Evolutionary conservation across 306 rosid species (phyloP).

Genomic region (Gleditsia sinensis): DNA sequence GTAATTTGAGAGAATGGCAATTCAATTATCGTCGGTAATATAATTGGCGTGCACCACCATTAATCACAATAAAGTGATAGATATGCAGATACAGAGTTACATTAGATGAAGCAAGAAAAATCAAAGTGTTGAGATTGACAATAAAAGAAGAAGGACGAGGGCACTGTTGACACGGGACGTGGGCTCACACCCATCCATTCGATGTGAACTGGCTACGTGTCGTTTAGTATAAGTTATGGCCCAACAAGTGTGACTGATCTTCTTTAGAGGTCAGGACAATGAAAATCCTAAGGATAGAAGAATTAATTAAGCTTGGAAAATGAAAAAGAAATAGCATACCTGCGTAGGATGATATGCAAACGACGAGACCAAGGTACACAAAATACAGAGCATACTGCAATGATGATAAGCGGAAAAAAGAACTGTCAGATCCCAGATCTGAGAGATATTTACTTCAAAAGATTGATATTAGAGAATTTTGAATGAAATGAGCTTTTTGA

Average conservation of each 20-base stretch:
- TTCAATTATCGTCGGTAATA: neutral
- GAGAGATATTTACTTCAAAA: constrained; percentile 8
- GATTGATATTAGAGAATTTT: neutral
- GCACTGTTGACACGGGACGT: constrained; percentile 38
- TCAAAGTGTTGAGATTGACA: constrained; percentile 29
- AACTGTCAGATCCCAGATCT: constrained; percentile 59
- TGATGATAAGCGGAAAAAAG: neutral
- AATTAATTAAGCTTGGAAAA: neutral
- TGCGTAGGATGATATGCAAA: constrained; percentile 90
- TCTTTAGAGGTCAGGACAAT: constrained; percentile 31
- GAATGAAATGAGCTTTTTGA: neutral
- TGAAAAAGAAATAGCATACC: constrained; percentile 49
- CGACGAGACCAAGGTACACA: constrained; percentile 90
- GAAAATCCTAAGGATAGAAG: neutral
- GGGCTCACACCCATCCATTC: constrained; percentile 33
- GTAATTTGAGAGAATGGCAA: neutral
- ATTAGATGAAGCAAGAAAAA: constrained; percentile 13
- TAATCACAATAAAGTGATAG: neutral
- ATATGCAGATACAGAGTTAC: neutral
- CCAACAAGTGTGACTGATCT: constrained; percentile 35
- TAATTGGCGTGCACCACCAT: neutral
- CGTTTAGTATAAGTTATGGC: constrained; percentile 34
- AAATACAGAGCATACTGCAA: constrained; percentile 95
- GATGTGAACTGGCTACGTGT: constrained; percentile 43
- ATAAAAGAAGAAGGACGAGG: constrained; percentile 32